Base-by-base conservation (phyloP, 768 basidiomycete species). In the Clitopilus hobsonii region DNA sequence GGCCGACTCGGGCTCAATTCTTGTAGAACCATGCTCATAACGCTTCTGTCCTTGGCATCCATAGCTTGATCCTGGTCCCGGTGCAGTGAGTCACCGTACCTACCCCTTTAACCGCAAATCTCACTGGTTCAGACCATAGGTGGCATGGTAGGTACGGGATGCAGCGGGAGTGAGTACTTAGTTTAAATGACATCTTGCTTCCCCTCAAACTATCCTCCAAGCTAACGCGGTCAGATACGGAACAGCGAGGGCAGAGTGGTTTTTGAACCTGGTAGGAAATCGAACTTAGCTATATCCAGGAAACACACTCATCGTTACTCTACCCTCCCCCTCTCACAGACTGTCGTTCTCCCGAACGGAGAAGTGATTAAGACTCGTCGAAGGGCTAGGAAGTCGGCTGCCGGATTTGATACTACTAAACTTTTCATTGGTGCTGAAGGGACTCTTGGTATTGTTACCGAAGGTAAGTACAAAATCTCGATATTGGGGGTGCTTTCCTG, bases 381-480 rank as follows among this genome's bases (percentile, higher is more conserved):
- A 54, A 74, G 88, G 45, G 85, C 88, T 20, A 76, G 91, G 49
- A 95, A 97, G 65, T 93, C 90, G 2, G 81, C 92, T 0, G 89
- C 91, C 0, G 94, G 94, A 0, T 94, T 89, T 63, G 94, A 95
- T 63, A 78, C 81, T 1, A 94, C 90, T 0, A 94, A 94, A 66
- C 68, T 94, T 2, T 94, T 94, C 71, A 88, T 94, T 49, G 93
- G 93, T 3, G 90, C 91, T 2, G 93, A 94, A 68, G 93, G 93
- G 5, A 95, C 92, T 0, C 67, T 94, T 45, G 93, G 93, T 3
- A 88, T 95, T 59, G 83, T 95, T n/a, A 93, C 90, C 0, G 92
- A 94, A 74, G 87, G 88, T 80, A 52, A 49, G 61, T 52, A 6
- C 20, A 18, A 5, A 5, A 4, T 20, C 11, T 16, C 14, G 22